These are phyloP conservation scores for Galerina marginata DNA, from an alignment of 768 basidiomycete species.

Conservation along the genomic window DNA sequence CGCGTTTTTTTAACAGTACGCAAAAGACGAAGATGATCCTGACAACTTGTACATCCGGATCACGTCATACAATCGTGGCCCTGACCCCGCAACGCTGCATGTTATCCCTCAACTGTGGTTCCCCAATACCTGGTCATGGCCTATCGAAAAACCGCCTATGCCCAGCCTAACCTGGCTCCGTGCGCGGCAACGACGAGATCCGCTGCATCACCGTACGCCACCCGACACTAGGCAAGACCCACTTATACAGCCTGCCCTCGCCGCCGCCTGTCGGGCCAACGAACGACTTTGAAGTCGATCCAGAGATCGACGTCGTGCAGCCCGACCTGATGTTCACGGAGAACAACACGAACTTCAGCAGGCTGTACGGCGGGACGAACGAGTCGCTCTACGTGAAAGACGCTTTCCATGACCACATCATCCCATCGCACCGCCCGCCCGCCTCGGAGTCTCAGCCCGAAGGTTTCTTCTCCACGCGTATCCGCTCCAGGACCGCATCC, in stretches of 20 bases:
- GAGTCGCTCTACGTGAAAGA: constrained; percentile 88
- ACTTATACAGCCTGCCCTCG: constrained; percentile 89
- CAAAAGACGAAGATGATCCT: constrained; percentile 93
- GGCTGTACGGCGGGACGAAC: constrained; percentile 91
- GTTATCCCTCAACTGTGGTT: constrained; percentile 97
- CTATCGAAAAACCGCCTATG: constrained; percentile 65
- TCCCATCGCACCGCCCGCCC: constrained; percentile 80
- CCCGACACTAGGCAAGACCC: constrained; percentile 72
- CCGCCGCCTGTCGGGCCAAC: constrained; percentile 86
- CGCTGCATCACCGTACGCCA: constrained; percentile 76
- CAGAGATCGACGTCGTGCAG: constrained; percentile 70
- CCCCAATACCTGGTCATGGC: constrained; percentile 99
- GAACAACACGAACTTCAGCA: constrained; percentile 94
- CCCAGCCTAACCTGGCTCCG: constrained; percentile 63
- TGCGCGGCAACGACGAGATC: constrained; percentile 52
- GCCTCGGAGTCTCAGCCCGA: constrained; percentile 48
- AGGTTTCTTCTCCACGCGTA: constrained; percentile 52
- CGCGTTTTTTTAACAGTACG: constrained; percentile 64
- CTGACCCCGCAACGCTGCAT: constrained; percentile 92
- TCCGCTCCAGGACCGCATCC: constrained; percentile 56
- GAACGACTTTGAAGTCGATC: constrained; percentile 66
- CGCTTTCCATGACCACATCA: constrained; percentile 97
- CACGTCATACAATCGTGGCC: constrained; percentile 95
- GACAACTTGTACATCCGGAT: constrained; percentile 92
- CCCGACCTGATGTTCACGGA: constrained; percentile 94